phyloP scores from a whole-genome alignment of 176 grass and related monocot species.

The Tillandsia fasciculata region DNA sequence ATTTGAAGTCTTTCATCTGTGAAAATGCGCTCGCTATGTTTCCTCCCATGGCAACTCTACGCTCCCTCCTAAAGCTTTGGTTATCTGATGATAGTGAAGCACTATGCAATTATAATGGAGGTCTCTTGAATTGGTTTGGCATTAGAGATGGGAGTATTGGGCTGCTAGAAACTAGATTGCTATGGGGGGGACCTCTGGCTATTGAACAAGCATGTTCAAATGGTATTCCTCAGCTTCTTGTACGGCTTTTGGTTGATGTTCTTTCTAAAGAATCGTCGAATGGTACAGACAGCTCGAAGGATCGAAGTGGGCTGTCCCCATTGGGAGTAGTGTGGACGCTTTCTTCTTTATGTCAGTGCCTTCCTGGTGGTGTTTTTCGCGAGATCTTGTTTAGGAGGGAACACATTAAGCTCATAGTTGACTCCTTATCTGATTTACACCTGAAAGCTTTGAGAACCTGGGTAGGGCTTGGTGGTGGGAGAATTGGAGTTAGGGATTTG shows the following conservation, averaged over 20 bases:
- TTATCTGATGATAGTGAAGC: conserved; percentile 68
- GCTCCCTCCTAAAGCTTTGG: conserved; percentile 71
- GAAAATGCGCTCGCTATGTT: conserved; percentile 70
- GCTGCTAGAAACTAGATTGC: conserved; percentile 57
- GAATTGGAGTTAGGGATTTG: conserved; percentile 55
- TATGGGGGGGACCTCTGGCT: conserved; percentile 79
- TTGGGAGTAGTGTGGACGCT: conserved; percentile 66
- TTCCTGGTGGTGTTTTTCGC: conserved; percentile 61
- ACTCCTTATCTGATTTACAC: conserved; percentile 59
- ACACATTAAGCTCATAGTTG: conserved; percentile 57
- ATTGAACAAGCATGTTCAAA: conserved; percentile 86
- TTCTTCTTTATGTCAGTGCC: conserved; percentile 60
- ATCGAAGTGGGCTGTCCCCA: conserved; percentile 65
- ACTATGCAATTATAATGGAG: conserved; percentile 54
- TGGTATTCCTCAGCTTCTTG: conserved; percentile 68
- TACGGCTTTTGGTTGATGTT: conserved; percentile 58
- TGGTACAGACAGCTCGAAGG: conserved; percentile 36
- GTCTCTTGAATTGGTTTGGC: conserved; percentile 54
- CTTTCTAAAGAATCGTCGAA: conserved; percentile 29
- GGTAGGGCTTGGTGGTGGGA: conserved; percentile 78
- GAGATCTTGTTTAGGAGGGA: conserved; percentile 78
- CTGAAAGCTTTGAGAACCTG: conserved; percentile 53
- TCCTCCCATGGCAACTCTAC: conserved; percentile 84
- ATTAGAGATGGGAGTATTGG: conserved; percentile 80
- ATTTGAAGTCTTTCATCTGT: conserved; percentile 46